Evolutionary conservation across 2,329 filamentous ascomycete species (phyloP).

Genomic region (Pyricularia sp.): DNA sequence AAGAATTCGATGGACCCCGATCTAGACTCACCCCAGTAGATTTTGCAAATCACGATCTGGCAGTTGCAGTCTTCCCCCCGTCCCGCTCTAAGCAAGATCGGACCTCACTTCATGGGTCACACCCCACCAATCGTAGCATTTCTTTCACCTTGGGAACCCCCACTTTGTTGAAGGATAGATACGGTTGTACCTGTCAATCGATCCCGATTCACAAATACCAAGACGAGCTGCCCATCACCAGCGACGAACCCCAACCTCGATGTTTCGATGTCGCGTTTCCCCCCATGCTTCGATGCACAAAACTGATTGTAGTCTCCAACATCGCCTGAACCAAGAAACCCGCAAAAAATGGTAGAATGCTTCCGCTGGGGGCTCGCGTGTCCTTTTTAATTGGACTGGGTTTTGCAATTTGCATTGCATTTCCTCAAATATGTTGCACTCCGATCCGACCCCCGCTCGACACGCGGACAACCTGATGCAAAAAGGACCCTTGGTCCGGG

Average conservation of each 20-base stretch:
- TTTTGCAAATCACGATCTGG: not conserved
- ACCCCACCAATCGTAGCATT: not conserved
- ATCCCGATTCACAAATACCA: not conserved
- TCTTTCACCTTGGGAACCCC: not conserved
- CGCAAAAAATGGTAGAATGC: not conserved
- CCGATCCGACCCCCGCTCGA: no score
- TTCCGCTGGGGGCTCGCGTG: not conserved
- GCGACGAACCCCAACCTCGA: not conserved
- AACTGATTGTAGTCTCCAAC: not conserved
- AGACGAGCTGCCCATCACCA: not conserved
- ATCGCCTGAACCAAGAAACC: not conserved
- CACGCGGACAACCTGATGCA: no score
- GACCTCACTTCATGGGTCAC: not conserved
- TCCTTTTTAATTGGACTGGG: not conserved
- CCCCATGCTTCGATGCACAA: not conserved
- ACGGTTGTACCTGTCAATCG: not conserved
- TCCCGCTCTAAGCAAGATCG: not conserved
- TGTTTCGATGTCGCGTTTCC: not conserved
- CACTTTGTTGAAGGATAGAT: not conserved
- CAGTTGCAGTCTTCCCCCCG: not conserved
- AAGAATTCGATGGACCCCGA: not conserved
- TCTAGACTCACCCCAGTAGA: not conserved
- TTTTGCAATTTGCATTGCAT: no score
- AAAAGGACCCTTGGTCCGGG: no score
- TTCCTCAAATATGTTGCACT: no score